Evolutionary conservation across 352 stramenopile species (phyloP), one percentile per base, ranked within the genome.

Genomic region (Peronospora farinosa): DNA sequence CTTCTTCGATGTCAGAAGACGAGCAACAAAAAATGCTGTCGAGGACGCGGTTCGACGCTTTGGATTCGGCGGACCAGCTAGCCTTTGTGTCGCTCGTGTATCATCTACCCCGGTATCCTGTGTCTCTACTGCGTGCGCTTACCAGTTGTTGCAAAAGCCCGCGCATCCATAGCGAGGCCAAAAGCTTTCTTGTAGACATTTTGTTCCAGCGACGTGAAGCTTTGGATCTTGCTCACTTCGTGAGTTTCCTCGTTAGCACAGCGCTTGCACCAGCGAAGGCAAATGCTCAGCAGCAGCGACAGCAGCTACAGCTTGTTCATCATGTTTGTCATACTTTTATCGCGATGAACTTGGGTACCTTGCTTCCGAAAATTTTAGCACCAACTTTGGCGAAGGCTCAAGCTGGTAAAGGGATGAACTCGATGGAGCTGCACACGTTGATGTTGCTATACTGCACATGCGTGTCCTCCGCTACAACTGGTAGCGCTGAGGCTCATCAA

Each of bases 181-280:
- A 92, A 63, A 88, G 67, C 27, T 92, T 89, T 40, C 54, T 90
- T 15, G 73, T 92, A 36, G 82, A 92, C 39, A 87, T 92, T 60
- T 33, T 92, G 2, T 74, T 84, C 53, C 75, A 87, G 49, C 73
- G 78, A 5, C 62, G 69, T 21, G 63, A 84, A 17, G 57, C 47
- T 45, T 50, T 92, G 35, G 77, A 92, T 49, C 65, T 89, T 2
- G 78, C 74, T 5, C 77, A 86, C 49, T 67, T 92, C 12, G 71
- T 88, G 19, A 90, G 78, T 47, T 92, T 92, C 57, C 67, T 90
- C 23, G 82, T 92, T 49, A 90, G 78, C 33, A 72, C 68, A 5
- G 65, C 84, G 13, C 67, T 92, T n/a, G 66, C 72, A 30, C 36
- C 67, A 32, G 57, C 65, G 19, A 40, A 51, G 7, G 40, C 49